Evolutionary conservation across 176 grass and related monocot genomes (phyloP).

Genomic region (Musa schizocarpa): DNA sequence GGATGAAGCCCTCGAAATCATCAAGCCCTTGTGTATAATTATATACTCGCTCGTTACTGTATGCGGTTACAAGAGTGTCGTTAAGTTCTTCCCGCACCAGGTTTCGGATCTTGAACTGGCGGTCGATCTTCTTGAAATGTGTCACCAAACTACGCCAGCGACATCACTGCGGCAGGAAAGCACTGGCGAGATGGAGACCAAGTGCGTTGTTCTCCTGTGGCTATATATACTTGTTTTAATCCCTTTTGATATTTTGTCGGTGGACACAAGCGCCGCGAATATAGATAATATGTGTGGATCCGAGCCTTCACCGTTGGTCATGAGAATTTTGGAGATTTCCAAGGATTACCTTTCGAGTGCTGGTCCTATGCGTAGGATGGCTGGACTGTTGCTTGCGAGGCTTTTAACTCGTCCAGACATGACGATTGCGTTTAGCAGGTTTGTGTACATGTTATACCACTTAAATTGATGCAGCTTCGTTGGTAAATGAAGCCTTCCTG

Average conservation of each 20-base stretch:
- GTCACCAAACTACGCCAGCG: conserved; percentile 38
- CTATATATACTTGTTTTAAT: conserved; percentile 96
- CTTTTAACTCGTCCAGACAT: conserved; percentile 96
- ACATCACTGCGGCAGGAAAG: conserved; percentile 77
- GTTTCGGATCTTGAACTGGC: conserved; percentile 91
- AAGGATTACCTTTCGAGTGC: conserved; percentile 90
- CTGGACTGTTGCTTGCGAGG: conserved; percentile 80
- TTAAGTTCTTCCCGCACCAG: conserved; percentile 94
- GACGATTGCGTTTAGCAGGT: conserved; percentile 71
- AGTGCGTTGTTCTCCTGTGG: conserved; percentile 90
- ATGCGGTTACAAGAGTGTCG: conserved; percentile 78
- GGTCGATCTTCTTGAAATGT: conserved; percentile 69
- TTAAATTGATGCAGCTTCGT: background rate
- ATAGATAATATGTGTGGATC: conserved; percentile 23
- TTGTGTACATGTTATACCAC: background rate
- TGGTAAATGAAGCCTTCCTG: background rate
- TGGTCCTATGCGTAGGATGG: conserved; percentile 97
- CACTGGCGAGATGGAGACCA: conserved; percentile 96
- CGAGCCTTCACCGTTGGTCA: conserved; percentile 63
- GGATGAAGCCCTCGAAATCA: conserved; percentile 46
- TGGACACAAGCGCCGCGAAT: conserved; percentile 66
- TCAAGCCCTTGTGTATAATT: conserved; percentile 87
- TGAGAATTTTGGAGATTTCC: conserved; percentile 74
- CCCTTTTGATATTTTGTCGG: conserved; percentile 91
- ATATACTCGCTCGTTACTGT: conserved; percentile 85